Evolutionary conservation across 192 early-diverging fungal species (phyloP), one percentile per base, ranked within the genome.

Genomic region (Coemansia sp.): DNA sequence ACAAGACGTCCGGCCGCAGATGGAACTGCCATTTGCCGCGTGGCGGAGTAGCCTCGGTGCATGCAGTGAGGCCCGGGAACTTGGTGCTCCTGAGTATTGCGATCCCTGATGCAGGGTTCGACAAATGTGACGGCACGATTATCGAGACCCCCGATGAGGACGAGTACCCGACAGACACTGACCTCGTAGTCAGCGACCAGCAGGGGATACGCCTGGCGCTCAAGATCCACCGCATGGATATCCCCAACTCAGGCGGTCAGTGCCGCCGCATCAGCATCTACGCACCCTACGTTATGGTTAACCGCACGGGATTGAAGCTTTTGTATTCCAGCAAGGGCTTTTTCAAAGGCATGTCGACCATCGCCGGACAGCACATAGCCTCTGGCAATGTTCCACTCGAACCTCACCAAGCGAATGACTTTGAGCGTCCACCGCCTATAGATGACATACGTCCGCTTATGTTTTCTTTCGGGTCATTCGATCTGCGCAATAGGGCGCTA

Each of bases 251-350:
- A 87, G 61, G 94, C 90, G 62, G 90, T 76, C 32, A 61, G 17
- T 83, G 81, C 46, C 87, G 89, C 22, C 94, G 91, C 46, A 91
- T 96, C 68, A 93, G 89, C 73, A 87, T 99, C n/a, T 97, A 90
- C 85, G 88, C 90, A 59, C 95, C 97, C 5, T 97, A 99, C 69
- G 88, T 96, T 1, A 88, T 99, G 72, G 74, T 99, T 56, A 99
- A 99, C 82, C 93, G 95, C 71, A 93, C 95, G 4, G 93, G 94
- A 1, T 69, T 94, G 36, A 84, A 88, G 36, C 85, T 97, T 41
- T 68, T 77, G 6, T 94, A 94, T 83, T 92, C 87, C 60, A 85
- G 92, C 48, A 92, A 94, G 65, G 90, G 91, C 9, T 77, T 95
- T 31, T 90, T 97, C 84, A 88, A 89, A 71, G 84, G 89, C 36